Conservation (phyloP, 108 stramenopile species). For the Cyclostephanos invisitatus region DNA sequence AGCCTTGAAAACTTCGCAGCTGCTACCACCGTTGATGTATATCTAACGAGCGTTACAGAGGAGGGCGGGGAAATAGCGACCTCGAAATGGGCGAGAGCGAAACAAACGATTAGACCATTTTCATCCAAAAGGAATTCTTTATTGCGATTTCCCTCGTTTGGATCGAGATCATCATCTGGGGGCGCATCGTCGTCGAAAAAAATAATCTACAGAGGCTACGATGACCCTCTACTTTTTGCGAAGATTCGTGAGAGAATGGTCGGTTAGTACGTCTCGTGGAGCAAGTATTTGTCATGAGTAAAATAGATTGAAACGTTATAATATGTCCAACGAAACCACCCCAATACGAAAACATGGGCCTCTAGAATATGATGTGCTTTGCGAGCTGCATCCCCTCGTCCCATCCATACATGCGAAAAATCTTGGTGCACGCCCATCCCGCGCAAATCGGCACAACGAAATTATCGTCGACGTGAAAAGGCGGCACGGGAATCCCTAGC, state of each 20-base stretch:
- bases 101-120: neutral
- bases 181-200: neutral
- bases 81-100: neutral
- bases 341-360: neutral
- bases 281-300: neutral
- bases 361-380: slow-evolving; percentile 47
- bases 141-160: neutral
- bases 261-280: neutral
- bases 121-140: slow-evolving; percentile 1
- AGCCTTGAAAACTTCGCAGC: neutral
- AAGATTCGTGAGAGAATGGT: slow-evolving; percentile 11
- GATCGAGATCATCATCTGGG: neutral
- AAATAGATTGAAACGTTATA: neutral
- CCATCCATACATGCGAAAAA: slow-evolving; percentile 63
- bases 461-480: slow-evolving; percentile 91
- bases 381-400: slow-evolving; percentile 47
- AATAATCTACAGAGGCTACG: slow-evolving; percentile 2
- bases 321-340: neutral
- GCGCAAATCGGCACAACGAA: slow-evolving; percentile 78
- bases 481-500: slow-evolving; percentile 69
- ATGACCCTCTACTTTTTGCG: slow-evolving; percentile 7
- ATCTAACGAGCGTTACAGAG: slow-evolving; percentile 1
- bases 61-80: neutral
- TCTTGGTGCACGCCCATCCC: slow-evolving; percentile 66
- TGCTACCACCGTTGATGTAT: neutral